Conservation (phyloP, 139 green algal species). For the Coccomyxa sp. region DNA sequence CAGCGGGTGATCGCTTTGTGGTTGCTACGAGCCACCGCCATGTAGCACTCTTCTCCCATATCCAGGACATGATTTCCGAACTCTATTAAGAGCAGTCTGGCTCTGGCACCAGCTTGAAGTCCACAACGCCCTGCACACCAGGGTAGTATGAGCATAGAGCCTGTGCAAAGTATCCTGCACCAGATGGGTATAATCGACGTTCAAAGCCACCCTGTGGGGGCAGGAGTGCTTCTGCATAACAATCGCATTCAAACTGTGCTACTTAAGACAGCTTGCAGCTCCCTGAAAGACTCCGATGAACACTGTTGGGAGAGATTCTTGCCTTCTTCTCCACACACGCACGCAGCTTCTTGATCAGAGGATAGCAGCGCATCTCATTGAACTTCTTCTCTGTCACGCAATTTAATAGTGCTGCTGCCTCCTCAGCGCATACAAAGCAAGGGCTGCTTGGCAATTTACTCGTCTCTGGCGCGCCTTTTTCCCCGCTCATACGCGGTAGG, state of each 20-base stretch:
- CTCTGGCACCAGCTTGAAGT: conserved; percentile 25
- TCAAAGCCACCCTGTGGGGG: neutral
- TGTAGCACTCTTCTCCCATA: conserved; percentile 22
- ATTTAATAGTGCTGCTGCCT: conserved; percentile 22
- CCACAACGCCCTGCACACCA: conserved; percentile 17
- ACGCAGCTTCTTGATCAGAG: conserved; percentile 25
- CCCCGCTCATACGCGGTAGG: neutral
- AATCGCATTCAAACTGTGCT: neutral
- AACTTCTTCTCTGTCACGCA: conserved; percentile 25
- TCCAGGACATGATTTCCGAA: conserved; percentile 19
- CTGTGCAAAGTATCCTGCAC: neutral
- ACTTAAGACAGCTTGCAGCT: neutral
- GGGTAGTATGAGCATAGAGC: neutral
- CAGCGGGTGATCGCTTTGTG: conserved; percentile 15
- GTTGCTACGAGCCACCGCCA: conserved; percentile 35
- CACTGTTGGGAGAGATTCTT: neutral
- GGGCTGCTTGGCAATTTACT: neutral
- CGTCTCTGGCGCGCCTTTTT: neutral
- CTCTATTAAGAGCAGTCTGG: conserved; percentile 1
- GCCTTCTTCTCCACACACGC: conserved; percentile 26
- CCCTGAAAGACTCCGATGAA: neutral
- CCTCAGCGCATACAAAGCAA: conserved; percentile 17
- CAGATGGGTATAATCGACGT: neutral
- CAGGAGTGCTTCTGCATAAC: neutral
- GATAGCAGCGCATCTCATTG: conserved; percentile 23